These are phyloP conservation scores for Nematocida sp. DNA, from an alignment of 371 early-diverging fungal genomes.

Conservation along the genomic window DNA sequence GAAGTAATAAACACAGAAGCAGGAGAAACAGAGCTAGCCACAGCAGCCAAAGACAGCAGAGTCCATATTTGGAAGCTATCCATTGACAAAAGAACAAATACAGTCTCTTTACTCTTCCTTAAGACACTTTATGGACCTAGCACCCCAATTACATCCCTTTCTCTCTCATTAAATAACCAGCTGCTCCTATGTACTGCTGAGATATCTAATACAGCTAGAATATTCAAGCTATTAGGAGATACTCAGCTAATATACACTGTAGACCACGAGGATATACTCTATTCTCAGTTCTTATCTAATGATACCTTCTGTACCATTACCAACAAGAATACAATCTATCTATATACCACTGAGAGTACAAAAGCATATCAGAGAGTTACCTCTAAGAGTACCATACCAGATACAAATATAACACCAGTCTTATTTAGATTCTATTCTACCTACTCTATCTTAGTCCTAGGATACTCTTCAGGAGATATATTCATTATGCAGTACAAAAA, in stretches of 20 bases:
- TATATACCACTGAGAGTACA: neutral
- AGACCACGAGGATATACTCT: slow-evolving; percentile 1
- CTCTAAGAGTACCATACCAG: neutral
- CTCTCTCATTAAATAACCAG: neutral
- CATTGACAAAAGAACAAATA: neutral
- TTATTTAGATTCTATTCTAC: too few relatives aligned
- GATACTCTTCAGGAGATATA: neutral
- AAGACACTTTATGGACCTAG: slow-evolving; percentile 39
- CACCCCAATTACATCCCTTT: slow-evolving; percentile 14
- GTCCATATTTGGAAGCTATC: slow-evolving; percentile 33
- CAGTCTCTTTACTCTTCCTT: slow-evolving; percentile 11
- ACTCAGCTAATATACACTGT: slow-evolving; percentile 39
- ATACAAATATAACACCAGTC: too few relatives aligned
- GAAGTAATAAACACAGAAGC: neutral
- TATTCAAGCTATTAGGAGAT: slow-evolving; percentile 29
- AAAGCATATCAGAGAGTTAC: neutral
- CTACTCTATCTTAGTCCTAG: neutral
- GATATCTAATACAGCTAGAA: slow-evolving; percentile 5
- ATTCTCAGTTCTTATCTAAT: neutral
- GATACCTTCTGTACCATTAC: slow-evolving; percentile 8
- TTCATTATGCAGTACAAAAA: neutral
- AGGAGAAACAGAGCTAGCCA: slow-evolving; percentile 27
- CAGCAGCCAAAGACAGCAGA: slow-evolving; percentile 5
- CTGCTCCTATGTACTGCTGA: slow-evolving; percentile 39
- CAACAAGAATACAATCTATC: neutral